Conservation (phyloP, 2,329 filamentous ascomycete species). For the Aureobasidium uvarum region DNA sequence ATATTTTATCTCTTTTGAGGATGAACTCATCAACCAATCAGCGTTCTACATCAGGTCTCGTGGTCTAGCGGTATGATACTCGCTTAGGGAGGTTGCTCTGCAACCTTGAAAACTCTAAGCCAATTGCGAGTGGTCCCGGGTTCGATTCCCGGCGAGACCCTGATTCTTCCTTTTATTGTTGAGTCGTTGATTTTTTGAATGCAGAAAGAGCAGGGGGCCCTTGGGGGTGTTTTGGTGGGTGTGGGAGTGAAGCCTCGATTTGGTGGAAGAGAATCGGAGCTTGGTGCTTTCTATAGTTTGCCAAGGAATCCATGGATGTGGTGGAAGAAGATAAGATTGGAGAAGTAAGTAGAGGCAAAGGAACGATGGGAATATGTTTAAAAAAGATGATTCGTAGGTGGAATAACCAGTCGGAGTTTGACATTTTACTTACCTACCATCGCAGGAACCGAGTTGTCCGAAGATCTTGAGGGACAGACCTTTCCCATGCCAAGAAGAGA, state of each 20-base stretch:
- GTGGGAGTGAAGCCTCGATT: neutral
- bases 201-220: neutral
- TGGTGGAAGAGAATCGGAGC: neutral
- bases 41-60: neutral
- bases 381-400: no score
- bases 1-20: no score
- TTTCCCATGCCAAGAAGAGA: no score
- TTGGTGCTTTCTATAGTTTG: neutral
- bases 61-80: slow-evolving; percentile 23
- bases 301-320: neutral
- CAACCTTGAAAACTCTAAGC: slow-evolving; percentile 13
- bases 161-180: neutral
- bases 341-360: neutral
- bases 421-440: no score
- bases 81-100: slow-evolving; percentile 10
- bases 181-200: neutral
- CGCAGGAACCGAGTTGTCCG: no score
- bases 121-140: slow-evolving; percentile 19
- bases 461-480: no score
- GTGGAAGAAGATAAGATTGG: neutral
- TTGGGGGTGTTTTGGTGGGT: neutral
- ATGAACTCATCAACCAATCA: slow-evolving; percentile 12
- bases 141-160: slow-evolving; percentile 19
- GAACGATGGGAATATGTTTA: neutral
- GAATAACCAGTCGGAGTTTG: no score